These are phyloP conservation scores for Rhamnella rubrinervis DNA, from an alignment of 331 rosid genomes.

Conservation along the genomic window DNA sequence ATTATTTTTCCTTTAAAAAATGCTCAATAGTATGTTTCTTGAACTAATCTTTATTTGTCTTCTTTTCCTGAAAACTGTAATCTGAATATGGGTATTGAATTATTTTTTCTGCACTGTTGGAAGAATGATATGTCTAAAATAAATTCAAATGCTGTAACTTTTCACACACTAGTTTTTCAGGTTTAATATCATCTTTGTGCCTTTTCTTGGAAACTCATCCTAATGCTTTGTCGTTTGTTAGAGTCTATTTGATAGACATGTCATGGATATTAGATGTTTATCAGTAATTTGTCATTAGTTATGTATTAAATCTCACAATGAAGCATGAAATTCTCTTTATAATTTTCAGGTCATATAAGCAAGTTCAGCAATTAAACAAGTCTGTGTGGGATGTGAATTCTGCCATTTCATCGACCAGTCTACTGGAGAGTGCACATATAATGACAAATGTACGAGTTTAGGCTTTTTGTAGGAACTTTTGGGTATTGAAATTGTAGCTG, in stretches of 20 bases:
- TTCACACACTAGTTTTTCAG: neutral
- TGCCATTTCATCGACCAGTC: conserved; percentile 72
- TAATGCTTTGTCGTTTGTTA: too few species aligned
- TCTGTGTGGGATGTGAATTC: conserved; percentile 86
- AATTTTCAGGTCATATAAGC: conserved; percentile 70
- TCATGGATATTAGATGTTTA: neutral
- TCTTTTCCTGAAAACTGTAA: conserved; percentile 10
- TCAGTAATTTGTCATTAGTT: neutral
- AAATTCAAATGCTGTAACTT: neutral
- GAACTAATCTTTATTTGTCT: neutral
- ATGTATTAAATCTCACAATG: neutral
- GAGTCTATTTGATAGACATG: neutral
- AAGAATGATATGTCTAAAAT: neutral
- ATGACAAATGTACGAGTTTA: conserved; percentile 53
- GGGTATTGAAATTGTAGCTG: conserved; percentile 9
- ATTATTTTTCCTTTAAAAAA: too few species aligned
- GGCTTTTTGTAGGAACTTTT: conserved; percentile 10
- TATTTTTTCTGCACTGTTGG: neutral
- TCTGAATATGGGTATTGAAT: neutral
- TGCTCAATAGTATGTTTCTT: neutral
- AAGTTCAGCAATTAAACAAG: conserved; percentile 82
- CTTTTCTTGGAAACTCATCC: neutral
- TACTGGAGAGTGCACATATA: conserved; percentile 75
- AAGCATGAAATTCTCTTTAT: conserved; percentile 11
- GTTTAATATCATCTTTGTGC: neutral